phyloP scores from a whole-genome alignment of 1,139 yeast genomes.

The Magnusiomyces tetraspermus region DNA sequence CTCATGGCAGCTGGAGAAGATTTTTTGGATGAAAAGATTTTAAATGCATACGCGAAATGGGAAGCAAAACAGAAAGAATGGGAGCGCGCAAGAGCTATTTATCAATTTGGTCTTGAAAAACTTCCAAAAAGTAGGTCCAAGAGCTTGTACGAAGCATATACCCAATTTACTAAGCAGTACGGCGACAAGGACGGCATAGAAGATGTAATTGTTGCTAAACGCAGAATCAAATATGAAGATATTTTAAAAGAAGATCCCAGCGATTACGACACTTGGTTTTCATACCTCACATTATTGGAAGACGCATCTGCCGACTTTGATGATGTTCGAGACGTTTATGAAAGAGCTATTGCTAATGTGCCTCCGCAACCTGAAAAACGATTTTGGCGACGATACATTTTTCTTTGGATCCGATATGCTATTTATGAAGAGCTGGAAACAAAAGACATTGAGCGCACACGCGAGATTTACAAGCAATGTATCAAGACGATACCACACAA shows the following conservation, averaged over 20 bases:
- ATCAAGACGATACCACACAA: constrained; percentile 48
- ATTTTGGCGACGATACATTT: constrained; percentile 61
- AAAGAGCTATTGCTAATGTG: constrained; percentile 41
- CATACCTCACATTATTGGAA: constrained; percentile 44
- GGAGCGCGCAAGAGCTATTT: constrained; percentile 62
- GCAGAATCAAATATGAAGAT: constrained; percentile 48
- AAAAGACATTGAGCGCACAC: constrained; percentile 39
- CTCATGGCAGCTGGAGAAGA: constrained; percentile 29
- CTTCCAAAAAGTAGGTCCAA: constrained; percentile 39
- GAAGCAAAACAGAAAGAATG: constrained; percentile 54
- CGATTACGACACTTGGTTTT: constrained; percentile 81
- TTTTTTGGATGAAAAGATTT: constrained; percentile 34
- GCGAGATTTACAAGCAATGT: constrained; percentile 44
- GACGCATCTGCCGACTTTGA: constrained; percentile 30
- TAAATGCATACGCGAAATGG: constrained; percentile 61
- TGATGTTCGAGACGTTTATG: constrained; percentile 35
- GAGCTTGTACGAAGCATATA: constrained; percentile 39
- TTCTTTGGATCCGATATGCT: constrained; percentile 61
- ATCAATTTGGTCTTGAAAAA: constrained; percentile 41
- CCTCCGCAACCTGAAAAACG: constrained; percentile 31
- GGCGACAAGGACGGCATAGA: constrained; percentile 51
- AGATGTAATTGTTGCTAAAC: constrained; percentile 42
- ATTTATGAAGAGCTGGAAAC: constrained; percentile 49
- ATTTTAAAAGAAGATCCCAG: constrained; percentile 40
- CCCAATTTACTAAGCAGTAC: constrained; percentile 56